phyloP scores from a whole-genome alignment of 2,329 filamentous ascomycete species.

The Raffaelea arxii region DNA sequence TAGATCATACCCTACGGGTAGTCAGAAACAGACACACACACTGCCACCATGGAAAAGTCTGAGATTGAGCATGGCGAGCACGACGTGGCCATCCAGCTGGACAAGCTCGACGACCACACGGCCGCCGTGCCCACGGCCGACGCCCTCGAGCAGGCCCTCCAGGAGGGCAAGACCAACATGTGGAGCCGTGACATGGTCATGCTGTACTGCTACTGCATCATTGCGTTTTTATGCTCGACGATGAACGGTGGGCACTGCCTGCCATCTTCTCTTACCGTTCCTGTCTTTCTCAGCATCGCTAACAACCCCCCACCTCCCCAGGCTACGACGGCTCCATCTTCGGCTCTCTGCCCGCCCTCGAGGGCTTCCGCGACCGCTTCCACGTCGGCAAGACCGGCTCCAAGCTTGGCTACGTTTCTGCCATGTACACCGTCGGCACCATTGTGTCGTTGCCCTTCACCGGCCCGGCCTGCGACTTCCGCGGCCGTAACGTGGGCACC shows the following conservation, averaged over 20 bases:
- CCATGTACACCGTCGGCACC: conserved; percentile 1
- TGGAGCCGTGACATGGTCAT: not conserved
- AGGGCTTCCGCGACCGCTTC: not conserved
- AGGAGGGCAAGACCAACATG: not conserved
- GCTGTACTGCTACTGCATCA: not conserved
- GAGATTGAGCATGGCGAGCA: not conserved
- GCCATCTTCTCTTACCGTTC: not conserved
- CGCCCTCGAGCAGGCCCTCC: not conserved
- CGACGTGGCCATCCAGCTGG: not conserved
- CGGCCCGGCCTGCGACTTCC: not conserved
- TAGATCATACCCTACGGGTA: too few species aligned
- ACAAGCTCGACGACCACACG: not conserved
- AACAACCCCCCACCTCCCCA: not conserved
- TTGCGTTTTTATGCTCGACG: not conserved
- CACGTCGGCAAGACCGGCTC: not conserved
- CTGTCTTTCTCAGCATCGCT: not conserved
- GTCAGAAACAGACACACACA: not conserved
- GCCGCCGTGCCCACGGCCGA: not conserved
- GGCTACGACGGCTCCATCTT: not conserved
- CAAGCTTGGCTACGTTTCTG: not conserved
- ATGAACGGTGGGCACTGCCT: not conserved
- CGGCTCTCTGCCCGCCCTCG: not conserved
- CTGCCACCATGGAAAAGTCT: not conserved
- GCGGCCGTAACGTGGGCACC: not conserved
- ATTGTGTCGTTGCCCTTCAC: not conserved